These are phyloP conservation scores for Colletotrichum caudatum DNA, from an alignment of 2,329 filamentous ascomycete genomes.

Conservation along the genomic window DNA sequence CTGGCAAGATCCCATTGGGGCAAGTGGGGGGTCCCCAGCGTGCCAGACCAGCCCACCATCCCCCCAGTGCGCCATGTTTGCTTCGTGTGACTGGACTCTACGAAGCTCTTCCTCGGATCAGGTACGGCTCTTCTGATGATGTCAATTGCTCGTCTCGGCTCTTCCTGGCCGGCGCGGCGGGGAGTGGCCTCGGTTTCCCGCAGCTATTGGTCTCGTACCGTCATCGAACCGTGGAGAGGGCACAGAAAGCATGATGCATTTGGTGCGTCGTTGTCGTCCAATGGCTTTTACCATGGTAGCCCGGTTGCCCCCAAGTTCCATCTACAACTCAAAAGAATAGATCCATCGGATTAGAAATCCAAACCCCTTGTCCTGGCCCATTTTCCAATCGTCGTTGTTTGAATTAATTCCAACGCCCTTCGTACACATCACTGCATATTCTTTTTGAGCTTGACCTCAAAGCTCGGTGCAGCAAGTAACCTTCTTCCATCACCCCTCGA, in stretches of 20 bases:
- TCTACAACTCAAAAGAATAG: not conserved
- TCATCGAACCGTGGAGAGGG: slow-evolving; percentile 12
- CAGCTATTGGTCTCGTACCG: not conserved
- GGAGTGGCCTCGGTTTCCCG: not conserved
- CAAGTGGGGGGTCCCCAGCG: slow-evolving; percentile 10
- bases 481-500: not conserved
- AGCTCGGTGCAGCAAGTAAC: slow-evolving; percentile 12
- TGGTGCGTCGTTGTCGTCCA: slow-evolving; percentile 12
- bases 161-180: slow-evolving; percentile 14
- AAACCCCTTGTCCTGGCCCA: not conserved
- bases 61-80: not conserved
- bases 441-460: not conserved
- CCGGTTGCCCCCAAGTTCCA: slow-evolving; percentile 5
- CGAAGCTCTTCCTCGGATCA: slow-evolving; percentile 1
- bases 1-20: slow-evolving; percentile 21
- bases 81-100: not conserved
- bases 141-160: slow-evolving; percentile 21
- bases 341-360: slow-evolving; percentile 29
- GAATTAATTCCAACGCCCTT: not conserved
- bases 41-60: not conserved
- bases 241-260: not conserved
- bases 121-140: slow-evolving; percentile 2
- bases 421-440: slow-evolving; percentile 9
- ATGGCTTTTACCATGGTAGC: slow-evolving; percentile 15
- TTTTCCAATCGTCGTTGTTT: not conserved